Conservation (phyloP, 495 filamentous ascomycete species). For the Apiosordaria backusii region DNA sequence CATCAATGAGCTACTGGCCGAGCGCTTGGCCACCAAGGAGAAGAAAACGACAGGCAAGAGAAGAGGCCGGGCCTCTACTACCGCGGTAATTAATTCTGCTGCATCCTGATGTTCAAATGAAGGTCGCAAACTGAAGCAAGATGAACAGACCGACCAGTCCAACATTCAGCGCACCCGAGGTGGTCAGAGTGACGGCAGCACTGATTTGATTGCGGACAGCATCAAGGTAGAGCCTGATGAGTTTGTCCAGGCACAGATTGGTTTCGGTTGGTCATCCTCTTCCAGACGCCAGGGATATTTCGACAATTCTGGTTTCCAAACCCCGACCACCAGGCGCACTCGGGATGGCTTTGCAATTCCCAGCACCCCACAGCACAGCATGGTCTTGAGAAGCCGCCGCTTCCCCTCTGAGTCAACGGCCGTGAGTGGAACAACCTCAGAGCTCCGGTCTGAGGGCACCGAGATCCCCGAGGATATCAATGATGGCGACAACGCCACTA, state of each 20-base stretch:
- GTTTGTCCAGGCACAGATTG: slow-evolving; percentile 2
- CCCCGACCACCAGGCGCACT: slow-evolving; percentile 21
- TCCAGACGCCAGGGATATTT: slow-evolving; percentile 21
- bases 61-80: slow-evolving; percentile 19
- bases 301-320: slow-evolving; percentile 20
- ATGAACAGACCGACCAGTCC: no score
- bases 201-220: not conserved
- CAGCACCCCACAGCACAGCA: slow-evolving; percentile 16
- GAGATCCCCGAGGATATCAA: slow-evolving; percentile 34
- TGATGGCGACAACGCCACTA: slow-evolving; percentile 37
- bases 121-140: not conserved
- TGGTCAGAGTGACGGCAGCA: not conserved
- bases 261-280: slow-evolving; percentile 17
- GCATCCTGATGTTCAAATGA: not conserved
- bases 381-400: slow-evolving; percentile 19
- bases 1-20: slow-evolving; percentile 62
- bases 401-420: slow-evolving; percentile 15
- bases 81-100: slow-evolving; percentile 12
- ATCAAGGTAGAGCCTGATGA: slow-evolving; percentile 33
- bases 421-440: slow-evolving; percentile 32
- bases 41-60: slow-evolving; percentile 48
- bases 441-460: slow-evolving; percentile 26
- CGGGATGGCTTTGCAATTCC: slow-evolving; percentile 19
- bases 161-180: not conserved
- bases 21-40: slow-evolving; percentile 69